Evolutionary conservation across 2,329 filamentous ascomycete species (phyloP).

Genomic region (Atkinsonella texensis): DNA sequence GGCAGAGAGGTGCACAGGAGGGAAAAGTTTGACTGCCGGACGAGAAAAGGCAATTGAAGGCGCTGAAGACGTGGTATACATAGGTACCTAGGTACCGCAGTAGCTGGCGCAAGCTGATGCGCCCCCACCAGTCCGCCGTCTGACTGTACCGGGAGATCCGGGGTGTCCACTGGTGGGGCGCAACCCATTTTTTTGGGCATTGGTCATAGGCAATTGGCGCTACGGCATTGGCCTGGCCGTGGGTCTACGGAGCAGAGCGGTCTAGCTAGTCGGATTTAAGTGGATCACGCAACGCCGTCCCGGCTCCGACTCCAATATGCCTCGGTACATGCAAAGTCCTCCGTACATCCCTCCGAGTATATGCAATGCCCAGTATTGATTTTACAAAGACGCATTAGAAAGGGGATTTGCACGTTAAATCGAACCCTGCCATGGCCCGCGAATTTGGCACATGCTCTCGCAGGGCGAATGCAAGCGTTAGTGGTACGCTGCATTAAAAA

Average conservation of each 20-base stretch:
- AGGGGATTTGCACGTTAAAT: too few relatives aligned
- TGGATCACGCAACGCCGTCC: slow-evolving; percentile 1
- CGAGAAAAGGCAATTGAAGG: neutral
- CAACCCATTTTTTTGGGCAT: slow-evolving; percentile 13
- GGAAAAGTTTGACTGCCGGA: neutral
- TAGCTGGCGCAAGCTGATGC: neutral
- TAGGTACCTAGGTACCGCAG: neutral
- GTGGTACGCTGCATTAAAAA: too few relatives aligned
- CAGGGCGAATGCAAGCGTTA: too few relatives aligned
- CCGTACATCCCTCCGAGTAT: too few relatives aligned
- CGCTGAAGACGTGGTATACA: neutral
- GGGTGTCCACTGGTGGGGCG: slow-evolving; percentile 2
- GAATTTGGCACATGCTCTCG: too few relatives aligned
- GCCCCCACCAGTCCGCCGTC: neutral
- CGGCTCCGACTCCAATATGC: neutral
- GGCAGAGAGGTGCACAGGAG: neutral
- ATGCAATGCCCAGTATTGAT: too few relatives aligned
- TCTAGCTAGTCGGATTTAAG: neutral
- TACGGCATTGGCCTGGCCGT: slow-evolving; percentile 20
- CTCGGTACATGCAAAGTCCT: neutral
- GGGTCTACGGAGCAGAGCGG: neutral
- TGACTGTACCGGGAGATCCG: neutral
- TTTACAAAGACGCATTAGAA: too few relatives aligned
- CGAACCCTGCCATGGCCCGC: too few relatives aligned
- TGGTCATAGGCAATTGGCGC: slow-evolving; percentile 21